Base-by-base conservation (phyloP, 768 basidiomycete species). In the Chalciporus piperatus region DNA sequence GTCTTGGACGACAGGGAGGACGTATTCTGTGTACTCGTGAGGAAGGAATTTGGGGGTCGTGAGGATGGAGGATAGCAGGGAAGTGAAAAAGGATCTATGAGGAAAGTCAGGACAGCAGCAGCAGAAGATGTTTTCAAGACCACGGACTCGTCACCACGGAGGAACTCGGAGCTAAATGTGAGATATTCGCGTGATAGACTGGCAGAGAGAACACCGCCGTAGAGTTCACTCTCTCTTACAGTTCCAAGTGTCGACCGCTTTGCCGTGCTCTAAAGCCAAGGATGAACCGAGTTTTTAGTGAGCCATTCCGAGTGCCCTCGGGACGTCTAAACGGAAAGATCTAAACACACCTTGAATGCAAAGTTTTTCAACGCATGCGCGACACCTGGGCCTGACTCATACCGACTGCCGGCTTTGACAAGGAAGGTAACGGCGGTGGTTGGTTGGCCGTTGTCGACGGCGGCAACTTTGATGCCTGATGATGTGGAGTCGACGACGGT, bases 361-460 rank as follows among this genome's bases (percentile, higher is more conserved):
- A 94, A 98, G 83, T 93, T 95, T 81, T 97, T 97, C 71, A 98
- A 80, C 55, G 84, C 87, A 76, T 96, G 91, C 3, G 96, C 94
- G 52, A 93, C 83, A 61, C 96, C 96, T 39, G 92, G 83, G 66
- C 87, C 87, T 56, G 83, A 72, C 77, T 99, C 89, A 69, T 84
- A 94, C 63, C 97, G 78, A 65, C 85, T 85, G 48, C 96, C 96
- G 50, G 92, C 96, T 72, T 94, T 96, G 70, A 97, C 83, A 56
- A 96, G 80, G 63, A 98, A 77, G 45, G 93, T 92, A 66, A 99
- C 82, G 48, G 89, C 81, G 25, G 90, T 77, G 6, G 92, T 95
- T 40, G 92, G 84, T 64, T 88, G 85, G 63, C 83, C 87, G 60
- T 82, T 77, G 75, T 97, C 92, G 54, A 89, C 70, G 22, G 91